Evolutionary conservation across 2,329 filamentous ascomycete species (phyloP).

Genomic region (Exserohilum rostratum): DNA sequence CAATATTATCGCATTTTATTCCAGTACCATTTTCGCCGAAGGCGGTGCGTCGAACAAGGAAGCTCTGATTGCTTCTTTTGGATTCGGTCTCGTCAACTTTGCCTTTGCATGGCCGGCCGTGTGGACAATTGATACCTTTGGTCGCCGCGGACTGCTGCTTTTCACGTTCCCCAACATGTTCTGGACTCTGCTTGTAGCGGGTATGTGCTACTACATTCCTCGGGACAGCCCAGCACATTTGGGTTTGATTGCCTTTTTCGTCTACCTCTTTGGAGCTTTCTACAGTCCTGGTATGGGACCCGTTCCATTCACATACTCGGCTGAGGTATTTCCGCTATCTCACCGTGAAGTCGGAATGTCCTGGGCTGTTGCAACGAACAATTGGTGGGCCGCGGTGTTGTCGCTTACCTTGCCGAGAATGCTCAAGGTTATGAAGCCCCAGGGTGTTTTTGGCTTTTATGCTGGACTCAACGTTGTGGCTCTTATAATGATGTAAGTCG

Average conservation of each 20-base stretch:
- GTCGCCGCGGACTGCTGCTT: conserved; percentile 57
- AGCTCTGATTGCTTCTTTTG: conserved; percentile 61
- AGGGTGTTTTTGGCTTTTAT: conserved; percentile 67
- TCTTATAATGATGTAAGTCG: conserved; percentile 61
- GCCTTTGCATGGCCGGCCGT: conserved; percentile 64
- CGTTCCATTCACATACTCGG: conserved; percentile 50
- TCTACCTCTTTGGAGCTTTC: conserved; percentile 61
- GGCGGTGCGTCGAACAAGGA: conserved; percentile 52
- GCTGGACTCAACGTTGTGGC: conserved; percentile 65
- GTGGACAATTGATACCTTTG: conserved; percentile 60
- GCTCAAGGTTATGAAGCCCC: conserved; percentile 57
- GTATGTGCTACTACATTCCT: conserved; percentile 61
- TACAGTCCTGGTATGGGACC: conserved; percentile 53
- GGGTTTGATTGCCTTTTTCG: conserved; percentile 61
- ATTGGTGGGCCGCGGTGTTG: conserved; percentile 64
- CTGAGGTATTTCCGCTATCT: conserved; percentile 73
- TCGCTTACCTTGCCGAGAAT: conserved; percentile 69
- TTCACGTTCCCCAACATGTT: conserved; percentile 60
- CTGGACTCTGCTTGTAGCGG: conserved; percentile 55
- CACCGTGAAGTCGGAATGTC: conserved; percentile 76
- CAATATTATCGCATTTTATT: conserved; percentile 60
- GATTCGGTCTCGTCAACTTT: conserved; percentile 65
- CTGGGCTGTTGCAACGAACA: conserved; percentile 70
- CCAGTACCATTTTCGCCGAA: conserved; percentile 56
- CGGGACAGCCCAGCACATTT: conserved; percentile 49